Base-by-base conservation (phyloP, 208 protist species). In the Herpetomonas muscarum region DNA sequence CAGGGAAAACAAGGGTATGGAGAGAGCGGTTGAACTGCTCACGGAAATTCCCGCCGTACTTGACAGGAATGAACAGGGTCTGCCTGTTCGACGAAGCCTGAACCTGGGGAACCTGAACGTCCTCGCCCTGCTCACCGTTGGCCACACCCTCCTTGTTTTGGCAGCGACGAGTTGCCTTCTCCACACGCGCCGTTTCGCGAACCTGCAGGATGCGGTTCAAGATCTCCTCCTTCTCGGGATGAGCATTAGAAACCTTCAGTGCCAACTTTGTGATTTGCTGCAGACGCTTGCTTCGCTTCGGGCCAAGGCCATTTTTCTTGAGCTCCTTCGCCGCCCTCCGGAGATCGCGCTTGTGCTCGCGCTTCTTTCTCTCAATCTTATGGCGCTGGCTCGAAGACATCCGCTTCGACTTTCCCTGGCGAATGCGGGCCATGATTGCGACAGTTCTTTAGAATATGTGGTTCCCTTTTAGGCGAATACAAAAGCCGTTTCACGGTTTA, bases 341-440 rank as follows among this genome's bases (percentile, higher is more conserved):
- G 21, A 94, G 51, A 45, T 94, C 87, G 7, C 87, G 70, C 44
- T 91, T 94, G 69, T 94, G 87, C 55, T 94, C 84, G 49, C 81
- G 74, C 55, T 90, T 91, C 65, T 94, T 94, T 22, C 83, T 68
- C 22, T 94, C 87, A 29, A 94, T 86, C 59, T 94, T 94, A 64
- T 94, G 84, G 36, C 87, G 84, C 72, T 88, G 81, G 28, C 70
- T 77, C 32, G 87, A 92, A 64, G 79, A 81, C 70, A 84, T 85
- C 53, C 87, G 78, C 74, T 92, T 92, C 39, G 87, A 94, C 53
- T 83, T 79, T 24, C 77, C 65, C 51, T 70, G 73, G 41, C 70
- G 81, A 28, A 88, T 52, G 47, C 86, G 86, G n/a, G 77, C 72
- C 87, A 93, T 93, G 47, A 63, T 85, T 24, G 1, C 30, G 26